phyloP scores from a whole-genome alignment of 306 rosid species.

The Lupinus albus region DNA sequence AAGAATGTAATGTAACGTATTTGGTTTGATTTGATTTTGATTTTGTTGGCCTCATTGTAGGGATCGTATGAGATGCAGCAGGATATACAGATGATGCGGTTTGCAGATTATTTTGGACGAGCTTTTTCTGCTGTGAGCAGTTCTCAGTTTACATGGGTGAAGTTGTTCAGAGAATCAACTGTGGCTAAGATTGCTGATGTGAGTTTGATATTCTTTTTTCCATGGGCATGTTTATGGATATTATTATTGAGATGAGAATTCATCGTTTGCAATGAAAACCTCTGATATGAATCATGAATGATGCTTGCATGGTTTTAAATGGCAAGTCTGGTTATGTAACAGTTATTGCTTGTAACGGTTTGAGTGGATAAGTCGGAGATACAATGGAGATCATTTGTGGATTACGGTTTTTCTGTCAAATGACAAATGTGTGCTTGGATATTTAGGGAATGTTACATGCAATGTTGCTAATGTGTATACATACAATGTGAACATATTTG shows the following conservation, averaged over 20 bases:
- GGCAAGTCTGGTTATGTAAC: not conserved
- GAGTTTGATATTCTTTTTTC: conserved; percentile 46
- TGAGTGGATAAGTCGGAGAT: not conserved
- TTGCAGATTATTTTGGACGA: conserved; percentile 85
- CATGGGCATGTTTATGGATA: too few species aligned
- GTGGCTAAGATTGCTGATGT: conserved; percentile 84
- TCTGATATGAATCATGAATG: conserved; percentile 2
- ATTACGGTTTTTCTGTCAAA: not conserved
- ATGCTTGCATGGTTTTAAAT: not conserved
- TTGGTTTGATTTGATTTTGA: conserved; percentile 28
- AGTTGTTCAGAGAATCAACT: conserved; percentile 73
- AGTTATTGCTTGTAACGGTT: not conserved
- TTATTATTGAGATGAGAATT: too few species aligned
- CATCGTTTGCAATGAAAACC: not conserved
- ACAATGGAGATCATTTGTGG: not conserved
- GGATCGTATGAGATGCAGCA: conserved; percentile 64
- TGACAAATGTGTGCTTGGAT: not conserved
- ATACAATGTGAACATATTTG: not conserved
- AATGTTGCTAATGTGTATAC: not conserved
- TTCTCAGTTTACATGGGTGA: conserved; percentile 95
- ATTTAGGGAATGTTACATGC: not conserved
- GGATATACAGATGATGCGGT: conserved; percentile 79
- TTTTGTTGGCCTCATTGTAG: conserved; percentile 37
- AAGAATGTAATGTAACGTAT: conserved; percentile 13
- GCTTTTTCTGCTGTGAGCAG: conserved; percentile 77